A percentile compares a stretch with the other conserved stretches of the same genome.
phyloP scores from a whole-genome alignment of 2,329 filamentous ascomycete species.

The Scedosporium dehoogii region DNA sequence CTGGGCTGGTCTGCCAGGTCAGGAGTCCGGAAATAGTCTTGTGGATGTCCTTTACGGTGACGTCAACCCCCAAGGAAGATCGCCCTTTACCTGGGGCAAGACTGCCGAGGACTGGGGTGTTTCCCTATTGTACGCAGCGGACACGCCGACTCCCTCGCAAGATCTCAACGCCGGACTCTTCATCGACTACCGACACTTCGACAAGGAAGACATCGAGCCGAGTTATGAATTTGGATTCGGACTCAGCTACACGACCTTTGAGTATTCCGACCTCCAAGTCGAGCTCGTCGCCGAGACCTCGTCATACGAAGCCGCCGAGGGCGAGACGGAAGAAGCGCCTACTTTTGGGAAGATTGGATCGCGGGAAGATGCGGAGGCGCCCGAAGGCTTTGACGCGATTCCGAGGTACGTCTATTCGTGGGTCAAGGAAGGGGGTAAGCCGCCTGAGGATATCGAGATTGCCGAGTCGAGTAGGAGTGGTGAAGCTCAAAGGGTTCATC shows the following conservation, averaged over 20 bases:
- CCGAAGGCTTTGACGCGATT: background rate
- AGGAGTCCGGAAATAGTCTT: slow-evolving; percentile 68
- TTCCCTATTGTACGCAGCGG: background rate
- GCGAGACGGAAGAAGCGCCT: slow-evolving; percentile 9
- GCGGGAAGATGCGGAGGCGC: background rate
- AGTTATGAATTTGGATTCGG: slow-evolving; percentile 74
- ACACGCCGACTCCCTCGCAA: background rate
- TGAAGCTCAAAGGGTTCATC: background rate
- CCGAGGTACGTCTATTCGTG: slow-evolving; percentile 1
- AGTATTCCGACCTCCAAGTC: slow-evolving; percentile 25
- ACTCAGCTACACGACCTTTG: slow-evolving; percentile 62
- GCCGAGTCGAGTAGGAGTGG: background rate
- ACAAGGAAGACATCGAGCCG: slow-evolving; percentile 57
- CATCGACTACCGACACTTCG: slow-evolving; percentile 76
- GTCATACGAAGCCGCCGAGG: background rate
- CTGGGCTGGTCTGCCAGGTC: slow-evolving; percentile 64
- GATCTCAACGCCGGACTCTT: slow-evolving; percentile 43
- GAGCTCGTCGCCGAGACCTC: background rate
- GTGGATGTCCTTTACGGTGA: slow-evolving; percentile 64
- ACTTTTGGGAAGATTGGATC: background rate
- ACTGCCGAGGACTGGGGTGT: slow-evolving; percentile 16
- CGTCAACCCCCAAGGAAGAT: slow-evolving; percentile 42
- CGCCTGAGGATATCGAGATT: background rate
- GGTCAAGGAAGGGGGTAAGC: background rate
- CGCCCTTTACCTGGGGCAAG: slow-evolving; percentile 51